These are phyloP conservation scores for Trichosporon faecale DNA, from an alignment of 1,284 basidiomycete species.

Conservation along the genomic window DNA sequence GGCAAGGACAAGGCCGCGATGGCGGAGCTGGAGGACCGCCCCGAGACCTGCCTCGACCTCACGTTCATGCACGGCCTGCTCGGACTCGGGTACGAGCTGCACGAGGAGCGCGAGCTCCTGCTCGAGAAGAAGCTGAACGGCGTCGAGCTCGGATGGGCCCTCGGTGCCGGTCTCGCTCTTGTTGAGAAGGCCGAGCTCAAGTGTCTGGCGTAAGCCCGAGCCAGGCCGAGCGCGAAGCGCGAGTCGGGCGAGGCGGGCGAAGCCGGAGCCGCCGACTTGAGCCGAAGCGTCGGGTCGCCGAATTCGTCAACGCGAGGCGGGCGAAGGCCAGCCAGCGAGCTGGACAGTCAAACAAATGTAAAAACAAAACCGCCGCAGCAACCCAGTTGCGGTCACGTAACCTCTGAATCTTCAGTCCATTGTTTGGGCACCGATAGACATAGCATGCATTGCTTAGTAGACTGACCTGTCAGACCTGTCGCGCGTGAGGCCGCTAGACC, in stretches of 20 bases:
- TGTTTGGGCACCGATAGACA: too few species aligned
- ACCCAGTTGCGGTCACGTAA: too few species aligned
- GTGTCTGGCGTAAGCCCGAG: constrained; percentile 38
- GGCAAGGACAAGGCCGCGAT: constrained; percentile 59
- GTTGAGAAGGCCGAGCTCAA: constrained; percentile 51
- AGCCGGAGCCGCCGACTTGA: too few species aligned
- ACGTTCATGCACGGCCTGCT: constrained; percentile 91
- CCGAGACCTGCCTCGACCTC: constrained; percentile 92
- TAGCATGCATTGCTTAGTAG: too few species aligned
- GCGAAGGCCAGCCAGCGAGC: too few species aligned
- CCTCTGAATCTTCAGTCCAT: too few species aligned
- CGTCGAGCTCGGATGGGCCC: constrained; percentile 92
- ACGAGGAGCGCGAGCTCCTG: constrained; percentile 63
- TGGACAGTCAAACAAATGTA: too few species aligned
- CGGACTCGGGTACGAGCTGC: constrained; percentile 77
- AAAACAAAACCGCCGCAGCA: too few species aligned
- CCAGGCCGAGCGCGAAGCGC: background rate
- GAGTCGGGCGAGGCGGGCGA: background rate
- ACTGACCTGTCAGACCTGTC: too few species aligned
- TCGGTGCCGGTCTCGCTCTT: constrained; percentile 77
- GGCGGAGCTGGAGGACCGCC: constrained; percentile 72
- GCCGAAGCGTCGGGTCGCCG: too few species aligned
- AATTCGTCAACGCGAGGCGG: too few species aligned
- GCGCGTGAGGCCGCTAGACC: too few species aligned
- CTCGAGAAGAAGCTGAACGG: constrained; percentile 85